phyloP scores from a whole-genome alignment of 225 moss, liverwort and hornwort genomes.

The Anthoceros angustus region DNA sequence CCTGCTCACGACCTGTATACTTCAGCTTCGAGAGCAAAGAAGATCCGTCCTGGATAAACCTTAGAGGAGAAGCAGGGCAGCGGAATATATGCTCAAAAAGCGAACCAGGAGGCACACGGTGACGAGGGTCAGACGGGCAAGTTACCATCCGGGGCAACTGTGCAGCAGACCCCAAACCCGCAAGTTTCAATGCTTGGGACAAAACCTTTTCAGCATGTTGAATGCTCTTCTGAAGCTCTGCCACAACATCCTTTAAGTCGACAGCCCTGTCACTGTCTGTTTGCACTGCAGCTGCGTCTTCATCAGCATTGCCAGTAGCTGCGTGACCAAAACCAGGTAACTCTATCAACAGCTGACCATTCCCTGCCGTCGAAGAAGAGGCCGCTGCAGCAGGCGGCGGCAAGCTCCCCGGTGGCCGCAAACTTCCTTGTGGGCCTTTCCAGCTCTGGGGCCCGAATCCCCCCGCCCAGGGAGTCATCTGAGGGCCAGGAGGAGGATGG shows the following conservation, averaged over 20 bases:
- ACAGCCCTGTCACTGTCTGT: slow-evolving; percentile 6
- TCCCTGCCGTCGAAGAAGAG: neutral
- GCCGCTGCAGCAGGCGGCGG: neutral
- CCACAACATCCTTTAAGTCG: slow-evolving; percentile 11
- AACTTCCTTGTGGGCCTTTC: neutral
- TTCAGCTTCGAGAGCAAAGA: slow-evolving; percentile 13
- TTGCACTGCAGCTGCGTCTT: slow-evolving; percentile 9
- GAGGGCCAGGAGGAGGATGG: neutral
- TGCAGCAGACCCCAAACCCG: slow-evolving; percentile 6
- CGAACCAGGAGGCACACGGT: slow-evolving; percentile 18
- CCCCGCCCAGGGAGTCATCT: neutral
- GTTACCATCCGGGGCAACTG: slow-evolving; percentile 8
- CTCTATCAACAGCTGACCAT: neutral
- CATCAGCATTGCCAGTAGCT: neutral
- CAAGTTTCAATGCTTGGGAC: slow-evolving; percentile 12
- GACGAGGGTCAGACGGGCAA: slow-evolving; percentile 22
- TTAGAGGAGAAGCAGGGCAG: slow-evolving; percentile 23
- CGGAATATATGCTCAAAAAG: slow-evolving; percentile 24
- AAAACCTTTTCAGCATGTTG: slow-evolving; percentile 17
- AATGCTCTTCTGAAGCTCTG: slow-evolving; percentile 15
- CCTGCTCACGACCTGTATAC: slow-evolving; percentile 4
- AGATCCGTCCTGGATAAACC: slow-evolving; percentile 5
- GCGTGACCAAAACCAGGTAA: neutral
- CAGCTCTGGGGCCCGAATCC: neutral
- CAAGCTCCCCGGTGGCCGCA: too few relatives aligned